Evolutionary conservation across 352 stramenopile genomes (phyloP), one percentile per base, ranked within the genome.

Genomic region (Phytophthora foliorum): DNA sequence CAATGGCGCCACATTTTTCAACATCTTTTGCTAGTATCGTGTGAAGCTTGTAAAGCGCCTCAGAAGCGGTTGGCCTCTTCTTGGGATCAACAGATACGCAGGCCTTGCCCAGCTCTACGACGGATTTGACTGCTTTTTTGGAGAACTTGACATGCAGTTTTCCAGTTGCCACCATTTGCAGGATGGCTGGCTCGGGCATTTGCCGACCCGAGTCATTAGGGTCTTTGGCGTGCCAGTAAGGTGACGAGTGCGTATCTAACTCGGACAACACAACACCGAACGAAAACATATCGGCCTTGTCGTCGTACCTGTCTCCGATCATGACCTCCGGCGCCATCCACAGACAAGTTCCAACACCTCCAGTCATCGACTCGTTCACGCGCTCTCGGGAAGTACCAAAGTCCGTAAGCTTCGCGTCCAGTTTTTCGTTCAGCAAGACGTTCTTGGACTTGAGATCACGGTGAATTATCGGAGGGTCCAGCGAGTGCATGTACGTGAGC

Each of bases 381-480:
- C 64, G 63, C 24, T 77, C 69, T 19, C 72, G 56, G 11, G 78
- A 82, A 2, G 63, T 69, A 0, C 78, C 80, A 44, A 86, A 85
- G 44, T 87, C 70, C 4, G 69, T 77, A 17, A 89, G 48, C 49
- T 89, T 89, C 6, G 80, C 75, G 14, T 81, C 58, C 50, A 82
- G 32, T 6, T 39, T 46, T 41, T 67, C 56, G 13, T 61, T 67
- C 22, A 90, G 59, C 58, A 86, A 59, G 10, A 88, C 54, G 36
- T 87, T 88, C 50, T 78, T 81, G 13, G 79, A 88, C 39, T 86
- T 88, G 24, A 88, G 59, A 32, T 88, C 77, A 11, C 78, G 75
- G 51, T 87, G 79, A 39, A 90, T 72, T 8, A 85, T 57, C 0
- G 65, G 54, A 56, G 71, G 70, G 5, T 62, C 44, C 13, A 85